Evolutionary conservation across 1,284 basidiomycete genomes (phyloP).

Genomic region (Ustilago shanxiensis): DNA sequence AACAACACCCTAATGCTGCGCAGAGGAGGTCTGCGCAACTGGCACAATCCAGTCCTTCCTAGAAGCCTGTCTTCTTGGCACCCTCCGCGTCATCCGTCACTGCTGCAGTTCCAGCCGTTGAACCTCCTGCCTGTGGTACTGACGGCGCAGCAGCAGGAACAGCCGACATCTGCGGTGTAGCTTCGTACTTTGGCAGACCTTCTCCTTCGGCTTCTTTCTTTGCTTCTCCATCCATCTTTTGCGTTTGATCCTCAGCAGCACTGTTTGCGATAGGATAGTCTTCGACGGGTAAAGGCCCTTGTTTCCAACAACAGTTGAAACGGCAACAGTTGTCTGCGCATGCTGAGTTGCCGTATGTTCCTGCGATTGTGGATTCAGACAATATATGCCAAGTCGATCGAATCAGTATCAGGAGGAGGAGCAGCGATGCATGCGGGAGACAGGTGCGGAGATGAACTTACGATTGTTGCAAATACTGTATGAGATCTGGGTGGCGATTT

Average conservation of each 20-base stretch:
- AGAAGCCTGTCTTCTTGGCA: neutral
- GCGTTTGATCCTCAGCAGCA: conserved; percentile 12
- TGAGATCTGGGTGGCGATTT: conserved; percentile 13
- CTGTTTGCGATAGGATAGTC: conserved; percentile 48
- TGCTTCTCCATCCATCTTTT: conserved; percentile 7
- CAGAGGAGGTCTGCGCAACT: neutral
- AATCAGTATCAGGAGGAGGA: neutral
- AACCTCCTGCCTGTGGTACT: neutral
- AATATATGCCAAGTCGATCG: neutral
- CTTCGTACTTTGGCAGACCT: conserved; percentile 27
- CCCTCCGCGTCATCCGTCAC: neutral
- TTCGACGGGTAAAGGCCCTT: conserved; percentile 40
- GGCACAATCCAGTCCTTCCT: neutral
- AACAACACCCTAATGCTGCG: neutral
- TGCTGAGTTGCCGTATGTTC: conserved; percentile 27
- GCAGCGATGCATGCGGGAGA: too few relatives aligned
- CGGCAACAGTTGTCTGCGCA: conserved; percentile 49
- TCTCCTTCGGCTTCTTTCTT: neutral
- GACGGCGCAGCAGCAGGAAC: conserved; percentile 1
- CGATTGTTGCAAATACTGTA: conserved; percentile 36
- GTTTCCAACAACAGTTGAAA: conserved; percentile 48
- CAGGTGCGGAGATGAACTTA: conserved; percentile 7
- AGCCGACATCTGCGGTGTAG: conserved; percentile 40
- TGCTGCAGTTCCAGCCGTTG: neutral
- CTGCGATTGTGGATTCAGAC: neutral